Percentiles rank a stretch among this genome's conserved stretches.
Evolutionary conservation across 305 asterid species (phyloP).

Genomic region (Fraxinus sp.): DNA sequence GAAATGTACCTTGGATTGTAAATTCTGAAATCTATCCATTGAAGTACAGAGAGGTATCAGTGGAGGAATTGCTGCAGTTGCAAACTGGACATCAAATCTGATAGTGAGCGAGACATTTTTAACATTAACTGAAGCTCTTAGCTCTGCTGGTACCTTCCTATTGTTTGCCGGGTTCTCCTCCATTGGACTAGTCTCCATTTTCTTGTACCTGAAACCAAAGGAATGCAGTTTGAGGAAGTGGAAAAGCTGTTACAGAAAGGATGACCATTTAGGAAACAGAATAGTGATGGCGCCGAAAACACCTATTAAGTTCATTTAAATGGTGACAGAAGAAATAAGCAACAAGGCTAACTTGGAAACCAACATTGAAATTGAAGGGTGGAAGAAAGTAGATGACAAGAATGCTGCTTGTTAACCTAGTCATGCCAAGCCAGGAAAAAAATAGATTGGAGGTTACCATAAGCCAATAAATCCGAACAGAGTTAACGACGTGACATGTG

Average conservation of each 20-base stretch:
- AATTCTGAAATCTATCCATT: conserved; percentile 70
- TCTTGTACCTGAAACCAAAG: conserved; percentile 72
- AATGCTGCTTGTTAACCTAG: neutral
- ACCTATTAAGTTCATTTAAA: neutral
- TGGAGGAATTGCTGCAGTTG: conserved; percentile 68
- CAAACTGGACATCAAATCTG: conserved; percentile 72
- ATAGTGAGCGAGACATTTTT: conserved; percentile 57
- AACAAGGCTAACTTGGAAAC: neutral
- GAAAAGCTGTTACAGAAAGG: conserved; percentile 62
- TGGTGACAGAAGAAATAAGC: neutral
- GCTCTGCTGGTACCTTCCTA: conserved; percentile 67
- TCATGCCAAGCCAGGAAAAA: neutral
- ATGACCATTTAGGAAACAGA: conserved; percentile 40
- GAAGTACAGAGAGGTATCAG: conserved; percentile 62
- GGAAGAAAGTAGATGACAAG: neutral
- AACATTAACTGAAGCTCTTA: conserved; percentile 52
- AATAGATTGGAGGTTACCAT: conserved; percentile 1
- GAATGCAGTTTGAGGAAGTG: conserved; percentile 61
- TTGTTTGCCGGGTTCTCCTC: conserved; percentile 60
- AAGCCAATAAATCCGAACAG: neutral
- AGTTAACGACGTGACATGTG: neutral
- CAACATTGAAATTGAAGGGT: neutral
- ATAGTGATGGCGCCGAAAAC: conserved; percentile 4
- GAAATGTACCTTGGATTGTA: conserved; percentile 71
- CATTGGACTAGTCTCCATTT: conserved; percentile 46